Conservation (phyloP, 805 yeast species). For the Candida bentonensis region DNA sequence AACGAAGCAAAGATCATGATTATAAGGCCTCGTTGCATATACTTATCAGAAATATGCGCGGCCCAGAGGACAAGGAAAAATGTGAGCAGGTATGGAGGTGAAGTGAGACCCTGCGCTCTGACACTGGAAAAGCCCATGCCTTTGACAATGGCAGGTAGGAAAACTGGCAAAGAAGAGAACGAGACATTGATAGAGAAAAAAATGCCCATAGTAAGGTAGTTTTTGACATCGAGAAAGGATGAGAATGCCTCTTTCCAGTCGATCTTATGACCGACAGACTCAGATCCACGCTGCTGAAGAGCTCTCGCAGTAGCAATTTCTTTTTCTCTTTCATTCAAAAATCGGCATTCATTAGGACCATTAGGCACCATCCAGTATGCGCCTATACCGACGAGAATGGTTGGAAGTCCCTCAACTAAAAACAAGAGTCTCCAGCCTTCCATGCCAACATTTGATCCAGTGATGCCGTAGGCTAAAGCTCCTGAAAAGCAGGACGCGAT, state of each 20-base stretch:
- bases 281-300: constrained; percentile 8
- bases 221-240: neutral
- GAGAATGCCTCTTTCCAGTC: neutral
- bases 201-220: constrained; percentile 5
- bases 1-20: constrained; percentile 6
- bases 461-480: constrained; percentile 25
- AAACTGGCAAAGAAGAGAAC: constrained; percentile 30
- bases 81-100: constrained; percentile 31
- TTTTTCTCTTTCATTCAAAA: constrained; percentile 27
- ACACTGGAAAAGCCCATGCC: constrained; percentile 29
- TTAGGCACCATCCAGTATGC: constrained; percentile 13
- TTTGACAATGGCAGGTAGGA: constrained; percentile 31
- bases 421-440: constrained; percentile 45
- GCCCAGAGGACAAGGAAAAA: constrained; percentile 28
- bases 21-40: constrained; percentile 14
- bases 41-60: constrained; percentile 32
- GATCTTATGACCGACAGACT: neutral
- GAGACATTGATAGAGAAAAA: constrained; percentile 16
- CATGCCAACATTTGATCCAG: constrained; percentile 15
- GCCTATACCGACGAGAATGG: constrained; percentile 20
- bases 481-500: constrained; percentile 26
- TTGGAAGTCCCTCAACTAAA: constrained; percentile 40
- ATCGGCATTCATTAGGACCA: constrained; percentile 33
- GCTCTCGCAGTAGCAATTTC: constrained; percentile 10
- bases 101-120: constrained; percentile 31